Percentiles rank a stretch among this genome's conserved stretches.
Evolutionary conservation across 208 protist genomes (phyloP).

Genomic region (Acanthamoeba divionensis): DNA sequence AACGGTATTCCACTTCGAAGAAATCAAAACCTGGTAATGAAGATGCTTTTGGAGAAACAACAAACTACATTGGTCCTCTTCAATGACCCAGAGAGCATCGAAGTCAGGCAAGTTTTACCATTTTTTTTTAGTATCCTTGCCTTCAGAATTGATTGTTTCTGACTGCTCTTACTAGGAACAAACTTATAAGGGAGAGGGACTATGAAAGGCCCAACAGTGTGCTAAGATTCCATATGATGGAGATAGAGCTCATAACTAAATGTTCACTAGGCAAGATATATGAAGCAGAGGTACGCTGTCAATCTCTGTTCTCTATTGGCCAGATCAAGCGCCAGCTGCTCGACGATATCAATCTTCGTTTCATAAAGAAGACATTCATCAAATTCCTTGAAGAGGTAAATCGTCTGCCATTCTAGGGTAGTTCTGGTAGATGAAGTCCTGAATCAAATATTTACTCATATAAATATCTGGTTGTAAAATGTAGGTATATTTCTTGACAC

Average conservation of each 20-base stretch:
- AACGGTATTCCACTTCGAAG: neutral
- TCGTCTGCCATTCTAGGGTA: neutral
- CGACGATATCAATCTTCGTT: slow-evolving; percentile 1
- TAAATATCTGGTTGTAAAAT: too few relatives aligned
- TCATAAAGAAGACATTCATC: slow-evolving; percentile 26
- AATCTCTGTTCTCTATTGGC: neutral
- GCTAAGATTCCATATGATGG: neutral
- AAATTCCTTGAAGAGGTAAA: slow-evolving; percentile 32
- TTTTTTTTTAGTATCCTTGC: too few relatives aligned
- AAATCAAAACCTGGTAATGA: slow-evolving; percentile 49
- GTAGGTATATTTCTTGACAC: neutral
- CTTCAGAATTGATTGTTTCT: too few relatives aligned
- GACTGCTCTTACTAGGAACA: neutral
- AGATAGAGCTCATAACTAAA: slow-evolving; percentile 44
- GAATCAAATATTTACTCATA: too few relatives aligned
- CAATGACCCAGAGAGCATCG: slow-evolving; percentile 40
- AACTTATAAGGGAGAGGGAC: neutral
- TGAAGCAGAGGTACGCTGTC: slow-evolving; percentile 15
- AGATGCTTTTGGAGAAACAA: slow-evolving; percentile 37
- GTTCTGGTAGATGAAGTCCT: neutral
- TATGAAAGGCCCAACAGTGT: neutral
- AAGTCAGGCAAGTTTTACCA: too few relatives aligned
- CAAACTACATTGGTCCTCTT: slow-evolving; percentile 9
- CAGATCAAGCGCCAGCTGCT: slow-evolving; percentile 35
- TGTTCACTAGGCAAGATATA: slow-evolving; percentile 19